Percentiles rank a stretch among this genome's conserved stretches.
These are phyloP conservation scores for Cavenderia fasciculata DNA, from an alignment of 78 protist species.

Conservation along the genomic window DNA sequence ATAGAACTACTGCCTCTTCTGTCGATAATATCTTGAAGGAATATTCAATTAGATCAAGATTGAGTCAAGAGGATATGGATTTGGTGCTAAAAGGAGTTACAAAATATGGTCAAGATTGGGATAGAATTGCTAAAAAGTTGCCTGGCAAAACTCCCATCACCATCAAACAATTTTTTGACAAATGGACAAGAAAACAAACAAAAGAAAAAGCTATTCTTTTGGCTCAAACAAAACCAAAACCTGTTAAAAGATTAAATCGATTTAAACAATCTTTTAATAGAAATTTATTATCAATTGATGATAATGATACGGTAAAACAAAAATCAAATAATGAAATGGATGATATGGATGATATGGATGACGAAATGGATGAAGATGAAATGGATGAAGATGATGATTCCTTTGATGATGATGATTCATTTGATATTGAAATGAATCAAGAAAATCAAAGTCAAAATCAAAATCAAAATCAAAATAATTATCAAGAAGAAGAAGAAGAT, in stretches of 20 bases:
- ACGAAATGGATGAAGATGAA: no score
- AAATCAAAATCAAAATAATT: not conserved
- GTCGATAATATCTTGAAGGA: conserved; percentile 23
- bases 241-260: not conserved
- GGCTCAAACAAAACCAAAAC: not conserved
- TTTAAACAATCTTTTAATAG: not conserved
- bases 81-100: not conserved
- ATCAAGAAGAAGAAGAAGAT: not conserved
- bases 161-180: not conserved
- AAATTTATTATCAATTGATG: not conserved
- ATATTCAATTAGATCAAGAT: not conserved
- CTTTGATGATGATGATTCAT: not conserved
- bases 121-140: conserved; percentile 1
- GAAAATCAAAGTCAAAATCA: not conserved
- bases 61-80: conserved; percentile 15
- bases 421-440: not conserved
- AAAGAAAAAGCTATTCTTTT: not conserved
- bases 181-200: not conserved
- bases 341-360: not conserved
- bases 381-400: not conserved
- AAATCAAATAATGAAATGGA: not conserved
- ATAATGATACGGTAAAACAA: not conserved
- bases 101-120: conserved; percentile 16
- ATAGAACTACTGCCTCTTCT: not conserved
- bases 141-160: not conserved